Evolutionary conservation across 352 stramenopile genomes (phyloP).

Genomic region (Phytophthora agathidicida): DNA sequence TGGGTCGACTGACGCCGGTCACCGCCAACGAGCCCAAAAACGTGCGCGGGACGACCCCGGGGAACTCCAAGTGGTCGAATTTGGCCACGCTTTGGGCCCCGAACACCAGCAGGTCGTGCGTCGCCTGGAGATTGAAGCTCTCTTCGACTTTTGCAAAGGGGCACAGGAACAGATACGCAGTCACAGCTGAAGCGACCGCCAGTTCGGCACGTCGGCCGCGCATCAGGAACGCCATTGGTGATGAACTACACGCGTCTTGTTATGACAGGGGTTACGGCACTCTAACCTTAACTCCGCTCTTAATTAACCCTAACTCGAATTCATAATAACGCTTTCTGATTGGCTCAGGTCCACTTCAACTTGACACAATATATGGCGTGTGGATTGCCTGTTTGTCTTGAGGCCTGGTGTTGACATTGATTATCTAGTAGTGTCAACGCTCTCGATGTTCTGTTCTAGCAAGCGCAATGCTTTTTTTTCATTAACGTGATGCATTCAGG

Average conservation of each 20-base stretch:
- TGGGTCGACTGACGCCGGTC: conserved; percentile 46
- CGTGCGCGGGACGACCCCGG: conserved; percentile 97
- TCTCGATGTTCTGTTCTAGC: too few relatives aligned
- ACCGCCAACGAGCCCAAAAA: conserved; percentile 93
- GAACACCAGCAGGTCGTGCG: conserved; percentile 95
- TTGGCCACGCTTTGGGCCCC: conserved; percentile 42
- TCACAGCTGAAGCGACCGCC: conserved; percentile 42
- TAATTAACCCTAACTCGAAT: too few relatives aligned
- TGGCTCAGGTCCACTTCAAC: too few relatives aligned
- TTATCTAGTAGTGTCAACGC: too few relatives aligned
- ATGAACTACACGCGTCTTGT: too few relatives aligned
- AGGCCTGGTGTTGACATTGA: too few relatives aligned
- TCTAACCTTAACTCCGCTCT: too few relatives aligned
- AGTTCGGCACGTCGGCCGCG: conserved; percentile 39
- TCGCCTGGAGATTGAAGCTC: conserved; percentile 98
- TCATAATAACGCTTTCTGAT: too few relatives aligned
- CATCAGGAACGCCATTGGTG: conserved; percentile 29
- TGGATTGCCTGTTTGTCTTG: too few relatives aligned
- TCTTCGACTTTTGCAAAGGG: conserved; percentile 96
- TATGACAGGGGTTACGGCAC: too few relatives aligned
- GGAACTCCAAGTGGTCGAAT: conserved; percentile 98
- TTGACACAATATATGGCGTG: too few relatives aligned
- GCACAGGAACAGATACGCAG: conserved; percentile 57
- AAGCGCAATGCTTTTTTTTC: too few relatives aligned
- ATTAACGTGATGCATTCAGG: neutral